phyloP scores from a whole-genome alignment of 192 early-diverging fungal genomes.

The Mortierella claussenii region DNA sequence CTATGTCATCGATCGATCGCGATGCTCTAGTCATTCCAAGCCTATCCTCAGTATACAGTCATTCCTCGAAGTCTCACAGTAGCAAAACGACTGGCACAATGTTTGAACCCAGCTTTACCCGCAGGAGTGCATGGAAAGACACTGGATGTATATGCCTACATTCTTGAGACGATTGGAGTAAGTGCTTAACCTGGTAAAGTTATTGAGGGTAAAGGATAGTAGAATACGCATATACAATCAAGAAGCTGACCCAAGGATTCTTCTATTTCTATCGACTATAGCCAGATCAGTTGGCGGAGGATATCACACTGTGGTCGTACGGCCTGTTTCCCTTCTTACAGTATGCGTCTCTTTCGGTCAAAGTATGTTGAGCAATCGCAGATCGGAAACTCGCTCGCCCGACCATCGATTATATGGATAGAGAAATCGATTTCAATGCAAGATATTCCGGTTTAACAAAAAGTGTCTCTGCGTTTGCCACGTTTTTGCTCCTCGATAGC shows the following conservation, averaged over 20 bases:
- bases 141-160: constrained; percentile 84
- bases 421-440: not conserved
- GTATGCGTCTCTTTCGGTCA: constrained; percentile 82
- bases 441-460: not conserved
- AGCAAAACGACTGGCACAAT: constrained; percentile 93
- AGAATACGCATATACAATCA: not conserved
- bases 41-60: constrained; percentile 74
- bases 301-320: constrained; percentile 86
- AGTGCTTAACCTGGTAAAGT: too few species aligned
- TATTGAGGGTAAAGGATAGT: too few species aligned
- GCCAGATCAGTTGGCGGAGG: constrained; percentile 78
- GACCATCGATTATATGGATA: not conserved
- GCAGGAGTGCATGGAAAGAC: constrained; percentile 96
- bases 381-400: not conserved
- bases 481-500: constrained; percentile 50
- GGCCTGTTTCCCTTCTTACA: constrained; percentile 94
- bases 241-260: not conserved
- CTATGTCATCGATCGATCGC: not conserved
- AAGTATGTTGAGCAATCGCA: constrained; percentile 56
- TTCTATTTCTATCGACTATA: constrained; percentile 38
- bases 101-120: constrained; percentile 93
- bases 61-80: constrained; percentile 89
- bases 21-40: constrained; percentile 84
- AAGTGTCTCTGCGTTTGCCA: not conserved
- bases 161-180: constrained; percentile 79